These are phyloP conservation scores for Populus nigra DNA, from an alignment of 345 rosid species.

Conservation along the genomic window DNA sequence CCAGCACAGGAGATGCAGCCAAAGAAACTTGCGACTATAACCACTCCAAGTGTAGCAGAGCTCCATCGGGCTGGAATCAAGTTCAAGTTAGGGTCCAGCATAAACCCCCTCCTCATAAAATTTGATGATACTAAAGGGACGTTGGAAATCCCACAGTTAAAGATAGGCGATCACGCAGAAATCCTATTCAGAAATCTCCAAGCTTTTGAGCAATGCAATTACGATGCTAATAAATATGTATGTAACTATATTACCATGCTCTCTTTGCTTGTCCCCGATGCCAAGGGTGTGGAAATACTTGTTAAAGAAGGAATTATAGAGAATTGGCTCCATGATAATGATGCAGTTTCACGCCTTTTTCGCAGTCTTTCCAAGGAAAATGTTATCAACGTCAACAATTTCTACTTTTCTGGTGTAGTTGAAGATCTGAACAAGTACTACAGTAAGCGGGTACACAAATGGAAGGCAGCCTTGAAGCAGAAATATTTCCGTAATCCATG, in stretches of 20 bases:
- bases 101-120: background rate
- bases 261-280: conserved; percentile 1
- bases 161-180: background rate
- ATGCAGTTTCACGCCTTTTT: conserved; percentile 10
- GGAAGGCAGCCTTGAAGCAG: conserved; percentile 18
- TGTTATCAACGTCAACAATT: background rate
- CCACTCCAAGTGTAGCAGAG: background rate
- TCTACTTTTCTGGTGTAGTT: background rate
- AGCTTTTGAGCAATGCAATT: conserved; percentile 16
- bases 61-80: conserved; percentile 16
- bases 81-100: background rate
- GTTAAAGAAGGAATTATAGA: background rate
- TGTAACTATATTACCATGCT: conserved; percentile 8
- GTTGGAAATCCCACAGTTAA: conserved; percentile 16
- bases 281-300: conserved; percentile 14
- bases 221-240: background rate
- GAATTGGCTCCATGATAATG: background rate
- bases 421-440: conserved; percentile 8
- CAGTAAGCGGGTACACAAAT: conserved; percentile 2
- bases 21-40: background rate
- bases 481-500: conserved; percentile 26
- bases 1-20: background rate
- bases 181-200: conserved; percentile 14
- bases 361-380: background rate
- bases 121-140: conserved; percentile 10